Percentiles rank a stretch among this genome's conserved stretches.
Conservation (phyloP, 2,329 filamentous ascomycete species). For the Akanthomyces lecanii region DNA sequence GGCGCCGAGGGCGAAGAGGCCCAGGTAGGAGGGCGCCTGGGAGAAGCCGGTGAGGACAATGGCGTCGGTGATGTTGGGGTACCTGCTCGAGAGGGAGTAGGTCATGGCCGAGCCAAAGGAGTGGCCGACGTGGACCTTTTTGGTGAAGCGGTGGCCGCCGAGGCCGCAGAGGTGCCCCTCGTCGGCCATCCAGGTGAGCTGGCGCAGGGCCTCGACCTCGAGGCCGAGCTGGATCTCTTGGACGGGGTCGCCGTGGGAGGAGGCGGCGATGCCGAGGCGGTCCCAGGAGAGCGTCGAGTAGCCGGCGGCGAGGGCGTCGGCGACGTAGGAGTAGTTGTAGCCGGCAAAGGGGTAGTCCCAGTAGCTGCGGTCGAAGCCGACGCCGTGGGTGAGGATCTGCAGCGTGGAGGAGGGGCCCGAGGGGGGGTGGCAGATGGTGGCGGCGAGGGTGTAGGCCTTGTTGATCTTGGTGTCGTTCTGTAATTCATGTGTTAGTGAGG, state of each 20-base stretch:
- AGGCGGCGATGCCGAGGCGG: constrained; percentile 57
- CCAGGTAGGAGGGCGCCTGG: constrained; percentile 41
- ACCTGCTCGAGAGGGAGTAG: constrained; percentile 48
- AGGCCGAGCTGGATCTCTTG: constrained; percentile 55
- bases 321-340: constrained; percentile 60
- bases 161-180: constrained; percentile 40
- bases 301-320: constrained; percentile 49
- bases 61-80: constrained; percentile 52
- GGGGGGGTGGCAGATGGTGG: constrained; percentile 58
- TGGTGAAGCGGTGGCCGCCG: constrained; percentile 30
- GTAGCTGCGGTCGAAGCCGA: constrained; percentile 46
- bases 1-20: constrained; percentile 40
- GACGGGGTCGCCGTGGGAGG: constrained; percentile 54
- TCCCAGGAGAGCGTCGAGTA: constrained; percentile 60
- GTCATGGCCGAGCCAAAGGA: constrained; percentile 58
- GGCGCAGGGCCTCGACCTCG: constrained; percentile 54
- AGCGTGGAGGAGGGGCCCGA: constrained; percentile 33
- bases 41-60: constrained; percentile 59
- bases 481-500: background rate
- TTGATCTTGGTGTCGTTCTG: constrained; percentile 44
- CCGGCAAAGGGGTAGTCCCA: constrained; percentile 57
- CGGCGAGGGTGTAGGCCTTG: constrained; percentile 53
- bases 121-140: constrained; percentile 59
- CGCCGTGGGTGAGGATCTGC: constrained; percentile 40
- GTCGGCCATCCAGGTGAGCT: constrained; percentile 48